Conservation (phyloP, 257 asterid species). For the Solanum tacnaense region DNA sequence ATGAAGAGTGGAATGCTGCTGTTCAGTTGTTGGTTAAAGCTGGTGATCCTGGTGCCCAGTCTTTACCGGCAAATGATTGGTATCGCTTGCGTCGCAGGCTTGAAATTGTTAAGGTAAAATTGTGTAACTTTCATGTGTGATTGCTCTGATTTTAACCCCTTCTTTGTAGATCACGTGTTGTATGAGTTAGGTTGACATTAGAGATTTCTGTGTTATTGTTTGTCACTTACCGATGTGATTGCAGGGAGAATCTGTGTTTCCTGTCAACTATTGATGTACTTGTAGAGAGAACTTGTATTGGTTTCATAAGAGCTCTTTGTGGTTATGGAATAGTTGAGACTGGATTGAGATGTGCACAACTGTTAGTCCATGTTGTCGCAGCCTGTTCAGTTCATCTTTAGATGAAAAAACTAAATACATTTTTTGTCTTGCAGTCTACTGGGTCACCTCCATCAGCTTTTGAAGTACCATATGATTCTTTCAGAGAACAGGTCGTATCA, state of each 20-base stretch:
- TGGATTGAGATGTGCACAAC: neutral
- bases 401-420: neutral
- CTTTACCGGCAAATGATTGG: conserved; percentile 85
- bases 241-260: neutral
- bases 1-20: conserved; percentile 81
- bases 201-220: neutral
- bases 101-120: conserved; percentile 75
- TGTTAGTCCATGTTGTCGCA: neutral
- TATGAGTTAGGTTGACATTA: neutral
- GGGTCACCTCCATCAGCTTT: conserved; percentile 76
- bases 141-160: neutral
- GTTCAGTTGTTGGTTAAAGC: conserved; percentile 53
- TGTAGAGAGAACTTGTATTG: neutral
- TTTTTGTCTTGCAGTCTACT: conserved; percentile 46
- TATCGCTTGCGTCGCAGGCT: conserved; percentile 86
- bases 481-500: conserved; percentile 45
- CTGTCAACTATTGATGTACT: neutral
- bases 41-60: conserved; percentile 71
- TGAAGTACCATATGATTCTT: conserved; percentile 74
- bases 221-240: neutral
- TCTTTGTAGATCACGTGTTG: neutral
- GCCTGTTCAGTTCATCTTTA: neutral
- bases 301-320: neutral
- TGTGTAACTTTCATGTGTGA: neutral
- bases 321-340: neutral